Base-by-base conservation (phyloP, 129 eudicot species). In the Centella asiatica region DNA sequence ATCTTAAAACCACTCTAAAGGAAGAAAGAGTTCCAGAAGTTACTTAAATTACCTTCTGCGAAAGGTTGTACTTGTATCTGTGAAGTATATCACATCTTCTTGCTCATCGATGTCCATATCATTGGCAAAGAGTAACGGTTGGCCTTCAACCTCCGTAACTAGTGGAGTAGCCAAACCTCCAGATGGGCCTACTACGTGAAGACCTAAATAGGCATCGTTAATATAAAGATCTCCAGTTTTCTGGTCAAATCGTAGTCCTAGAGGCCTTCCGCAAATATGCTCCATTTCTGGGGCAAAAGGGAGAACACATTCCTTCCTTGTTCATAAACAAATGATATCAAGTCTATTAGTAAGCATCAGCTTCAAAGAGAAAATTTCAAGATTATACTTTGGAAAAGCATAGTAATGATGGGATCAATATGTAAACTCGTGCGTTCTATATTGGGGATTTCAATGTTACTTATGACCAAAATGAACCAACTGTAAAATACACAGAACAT, bases 171-270 rank as follows among this genome's bases (percentile, higher is more conserved):
- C 85, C 61, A 82, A n/a, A 23, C 99, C 96, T 59, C 96, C 99
- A 44, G 73, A 67, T 44, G 86, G 85, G 33, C 83, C 90, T 44
- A 87, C 88, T 11, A 74, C 83, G 12, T 65, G 86, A 19, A 92
- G 86, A 69, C 98, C 98, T 71, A 87, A 72, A 75, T 87, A 87
- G 17, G 98, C 94, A 70, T 92, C 98, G 3, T 88, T 80, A 26
- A 87, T 82, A 28, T 84, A 92, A n/a, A 92, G 83, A n/a, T 76
- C 64, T 5, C 86, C 87, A 4, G 77, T 87, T 23, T 39, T 78
- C 36, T 78, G 44, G 33, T 87, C 72, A 60, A 87, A 82, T 28
- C 79, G 64, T 37, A 87, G 77, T 70, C 98, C 98, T 66, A 87
- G 74, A 48, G 98, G 95, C 19, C 98, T 78, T 39, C 98, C 98